Conservation (phyloP, 345 rosid species). For the Eucalyptus cladocalyx region DNA sequence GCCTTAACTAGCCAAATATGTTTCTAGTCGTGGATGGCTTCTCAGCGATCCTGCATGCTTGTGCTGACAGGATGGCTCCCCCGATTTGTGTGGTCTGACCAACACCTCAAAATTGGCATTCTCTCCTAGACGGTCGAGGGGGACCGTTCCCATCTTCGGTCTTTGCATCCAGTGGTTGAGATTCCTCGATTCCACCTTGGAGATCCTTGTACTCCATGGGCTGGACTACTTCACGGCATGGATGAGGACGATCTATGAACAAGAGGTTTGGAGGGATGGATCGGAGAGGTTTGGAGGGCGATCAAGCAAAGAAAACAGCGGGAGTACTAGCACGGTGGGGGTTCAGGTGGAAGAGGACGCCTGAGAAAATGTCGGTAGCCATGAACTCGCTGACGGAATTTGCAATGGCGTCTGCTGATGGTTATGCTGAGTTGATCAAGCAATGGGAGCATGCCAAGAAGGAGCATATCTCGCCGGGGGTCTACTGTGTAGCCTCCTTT, state of each 20-base stretch:
- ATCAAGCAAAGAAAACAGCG: neutral
- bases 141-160: slow-evolving; percentile 50
- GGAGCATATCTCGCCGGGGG: neutral
- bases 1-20: slow-evolving; percentile 46
- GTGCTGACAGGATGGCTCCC: slow-evolving; percentile 79
- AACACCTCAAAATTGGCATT: slow-evolving; percentile 43
- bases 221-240: slow-evolving; percentile 74
- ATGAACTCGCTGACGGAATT: slow-evolving; percentile 63
- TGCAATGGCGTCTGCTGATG: slow-evolving; percentile 49
- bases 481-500: neutral
- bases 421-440: slow-evolving; percentile 41
- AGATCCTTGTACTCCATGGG: slow-evolving; percentile 63
- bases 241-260: slow-evolving; percentile 65
- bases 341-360: slow-evolving; percentile 20
- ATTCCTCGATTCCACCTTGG: slow-evolving; percentile 44
- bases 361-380: slow-evolving; percentile 82
- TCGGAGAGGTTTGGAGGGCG: slow-evolving; percentile 43
- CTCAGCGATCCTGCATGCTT: slow-evolving; percentile 49
- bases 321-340: slow-evolving; percentile 44
- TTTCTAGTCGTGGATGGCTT: slow-evolving; percentile 64
- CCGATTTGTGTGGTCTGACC: slow-evolving; percentile 49
- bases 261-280: slow-evolving; percentile 33
- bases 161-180: slow-evolving; percentile 83
- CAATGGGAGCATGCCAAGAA: slow-evolving; percentile 28
- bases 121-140: slow-evolving; percentile 40